Percentiles rank a stretch among this genome's conserved stretches.
These are phyloP conservation scores for Gastrolobium bilobum DNA, from an alignment of 306 rosid genomes.

Conservation along the genomic window DNA sequence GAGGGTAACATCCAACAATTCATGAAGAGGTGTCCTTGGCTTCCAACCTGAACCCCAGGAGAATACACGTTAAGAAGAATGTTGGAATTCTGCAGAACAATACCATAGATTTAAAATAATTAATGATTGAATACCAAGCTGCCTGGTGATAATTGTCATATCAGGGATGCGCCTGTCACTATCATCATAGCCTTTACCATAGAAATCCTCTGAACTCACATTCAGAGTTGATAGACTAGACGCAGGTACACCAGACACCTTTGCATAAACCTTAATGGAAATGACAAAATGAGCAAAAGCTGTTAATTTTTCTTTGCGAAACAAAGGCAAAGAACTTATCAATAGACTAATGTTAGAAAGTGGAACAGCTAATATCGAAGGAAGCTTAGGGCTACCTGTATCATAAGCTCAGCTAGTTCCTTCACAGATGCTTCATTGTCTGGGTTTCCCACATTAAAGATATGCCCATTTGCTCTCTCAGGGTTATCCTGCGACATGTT, in stretches of 20 bases:
- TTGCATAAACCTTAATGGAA: slow-evolving; percentile 68
- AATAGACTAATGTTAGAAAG: background rate
- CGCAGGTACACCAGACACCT: slow-evolving; percentile 75
- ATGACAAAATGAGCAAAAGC: background rate
- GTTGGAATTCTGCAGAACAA: slow-evolving; percentile 21
- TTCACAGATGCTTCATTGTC: slow-evolving; percentile 84
- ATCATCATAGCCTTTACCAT: slow-evolving; percentile 90
- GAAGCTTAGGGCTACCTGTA: slow-evolving; percentile 55
- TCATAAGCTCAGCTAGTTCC: slow-evolving; percentile 90
- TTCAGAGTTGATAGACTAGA: slow-evolving; percentile 67
- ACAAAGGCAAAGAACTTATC: slow-evolving; percentile 1
- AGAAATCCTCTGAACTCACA: slow-evolving; percentile 74
- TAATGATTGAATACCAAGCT: slow-evolving; percentile 69
- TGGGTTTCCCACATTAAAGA: slow-evolving; percentile 91
- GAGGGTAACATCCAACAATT: slow-evolving; percentile 81
- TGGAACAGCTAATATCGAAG: background rate
- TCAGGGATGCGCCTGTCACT: slow-evolving; percentile 89
- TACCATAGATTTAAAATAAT: background rate
- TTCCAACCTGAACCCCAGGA: slow-evolving; percentile 70
- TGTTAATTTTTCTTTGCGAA: background rate
- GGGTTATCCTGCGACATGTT: slow-evolving; percentile 77
- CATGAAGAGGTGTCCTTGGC: slow-evolving; percentile 78
- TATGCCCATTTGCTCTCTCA: slow-evolving; percentile 78
- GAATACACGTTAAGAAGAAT: slow-evolving; percentile 22
- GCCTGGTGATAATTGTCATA: slow-evolving; percentile 82